Evolutionary conservation across 768 basidiomycete genomes (phyloP).

Genomic region (Amyloporia xantha): DNA sequence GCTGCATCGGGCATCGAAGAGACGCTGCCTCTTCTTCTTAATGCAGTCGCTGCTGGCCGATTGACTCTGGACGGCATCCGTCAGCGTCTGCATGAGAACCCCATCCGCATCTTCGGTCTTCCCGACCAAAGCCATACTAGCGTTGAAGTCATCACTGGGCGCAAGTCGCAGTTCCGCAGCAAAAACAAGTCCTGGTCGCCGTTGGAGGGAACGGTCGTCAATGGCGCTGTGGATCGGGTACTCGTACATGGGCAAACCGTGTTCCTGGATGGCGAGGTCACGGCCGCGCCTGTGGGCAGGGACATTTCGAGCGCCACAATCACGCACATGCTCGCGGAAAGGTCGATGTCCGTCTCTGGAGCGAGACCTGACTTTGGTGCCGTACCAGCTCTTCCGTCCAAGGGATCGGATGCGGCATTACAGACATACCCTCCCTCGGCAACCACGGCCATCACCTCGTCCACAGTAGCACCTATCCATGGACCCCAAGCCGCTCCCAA

Average conservation of each 20-base stretch:
- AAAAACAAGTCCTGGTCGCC: constrained; percentile 74
- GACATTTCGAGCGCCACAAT: constrained; percentile 65
- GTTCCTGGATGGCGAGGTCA: constrained; percentile 79
- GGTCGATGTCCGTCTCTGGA: constrained; percentile 15
- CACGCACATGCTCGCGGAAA: constrained; percentile 32
- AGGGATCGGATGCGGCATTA: constrained; percentile 5
- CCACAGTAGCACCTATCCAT: constrained; percentile 17
- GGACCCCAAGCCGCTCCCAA: constrained; percentile 29
- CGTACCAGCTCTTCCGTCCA: constrained; percentile 4
- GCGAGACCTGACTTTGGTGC: constrained; percentile 12
- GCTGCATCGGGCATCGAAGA: constrained; percentile 82
- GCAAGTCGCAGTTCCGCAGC: constrained; percentile 42
- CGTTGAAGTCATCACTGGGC: constrained; percentile 88
- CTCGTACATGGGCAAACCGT: constrained; percentile 84
- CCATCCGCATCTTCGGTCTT: constrained; percentile 84
- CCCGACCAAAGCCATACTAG: constrained; percentile 82
- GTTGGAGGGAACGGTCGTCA: constrained; percentile 50
- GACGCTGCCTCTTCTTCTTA: constrained; percentile 79
- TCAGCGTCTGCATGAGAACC: constrained; percentile 84
- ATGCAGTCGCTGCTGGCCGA: constrained; percentile 73
- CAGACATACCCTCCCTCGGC: constrained; percentile 5
- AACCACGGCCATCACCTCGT: constrained; percentile 1
- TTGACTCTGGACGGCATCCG: constrained; percentile 81
- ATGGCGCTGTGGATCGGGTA: constrained; percentile 84
- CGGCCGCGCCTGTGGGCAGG: constrained; percentile 51